phyloP scores from a whole-genome alignment of 257 asterid species.

The Nicotiana attenuata region DNA sequence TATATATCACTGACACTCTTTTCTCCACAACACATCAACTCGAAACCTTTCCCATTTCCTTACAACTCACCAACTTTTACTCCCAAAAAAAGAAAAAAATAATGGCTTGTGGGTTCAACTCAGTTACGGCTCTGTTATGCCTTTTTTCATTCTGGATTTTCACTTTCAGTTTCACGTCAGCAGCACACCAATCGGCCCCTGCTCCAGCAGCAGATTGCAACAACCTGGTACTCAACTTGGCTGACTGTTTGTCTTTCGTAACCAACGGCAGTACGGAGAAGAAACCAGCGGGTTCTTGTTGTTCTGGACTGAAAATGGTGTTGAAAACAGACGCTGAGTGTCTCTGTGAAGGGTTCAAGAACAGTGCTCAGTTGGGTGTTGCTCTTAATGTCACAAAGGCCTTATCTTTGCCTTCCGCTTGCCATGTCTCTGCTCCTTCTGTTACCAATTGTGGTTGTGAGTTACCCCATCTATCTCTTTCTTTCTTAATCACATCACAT shows the following conservation, averaged over 20 bases:
- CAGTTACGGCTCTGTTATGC: not conserved
- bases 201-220: slow-evolving; percentile 77
- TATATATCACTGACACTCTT: too few species aligned
- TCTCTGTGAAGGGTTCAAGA: slow-evolving; percentile 64
- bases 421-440: slow-evolving; percentile 77
- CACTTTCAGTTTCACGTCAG: not conserved
- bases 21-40: too few species aligned
- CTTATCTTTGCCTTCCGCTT: slow-evolving; percentile 66
- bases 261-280: slow-evolving; percentile 49
- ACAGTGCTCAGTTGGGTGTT: slow-evolving; percentile 82
- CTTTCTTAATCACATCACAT: too few species aligned
- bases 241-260: slow-evolving; percentile 71
- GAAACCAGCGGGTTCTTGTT: slow-evolving; percentile 66
- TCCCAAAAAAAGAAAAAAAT: not conserved
- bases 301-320: slow-evolving; percentile 76
- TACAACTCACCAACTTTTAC: not conserved
- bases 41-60: not conserved
- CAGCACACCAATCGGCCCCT: slow-evolving; percentile 51
- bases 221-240: slow-evolving; percentile 49
- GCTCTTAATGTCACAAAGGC: slow-evolving; percentile 72
- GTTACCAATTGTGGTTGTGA: slow-evolving; percentile 65
- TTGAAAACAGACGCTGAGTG: slow-evolving; percentile 66
- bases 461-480: slow-evolving; percentile 2
- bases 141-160: not conserved
- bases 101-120: not conserved